Conservation (phyloP, 331 rosid species). For the Phaseolus coccineus region DNA sequence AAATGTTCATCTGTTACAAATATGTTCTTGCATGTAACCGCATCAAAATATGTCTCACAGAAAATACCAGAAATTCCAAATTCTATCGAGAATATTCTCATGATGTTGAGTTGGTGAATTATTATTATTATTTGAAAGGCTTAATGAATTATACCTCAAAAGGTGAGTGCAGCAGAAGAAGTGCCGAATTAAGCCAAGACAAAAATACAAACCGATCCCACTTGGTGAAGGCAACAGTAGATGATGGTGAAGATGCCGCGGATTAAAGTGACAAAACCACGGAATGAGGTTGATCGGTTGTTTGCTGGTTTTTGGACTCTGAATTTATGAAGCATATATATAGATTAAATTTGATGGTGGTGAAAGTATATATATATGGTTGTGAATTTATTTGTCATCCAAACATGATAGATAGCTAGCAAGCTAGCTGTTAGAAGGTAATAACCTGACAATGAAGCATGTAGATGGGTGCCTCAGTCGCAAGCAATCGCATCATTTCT, state of each 20-base stretch:
- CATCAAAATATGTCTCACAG: neutral
- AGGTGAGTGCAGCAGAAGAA: neutral
- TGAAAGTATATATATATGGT: neutral
- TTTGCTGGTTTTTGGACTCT: neutral
- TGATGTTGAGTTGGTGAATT: neutral
- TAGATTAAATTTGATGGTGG: neutral
- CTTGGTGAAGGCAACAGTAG: neutral
- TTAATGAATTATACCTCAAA: neutral
- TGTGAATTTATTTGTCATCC: neutral
- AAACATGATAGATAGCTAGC: neutral
- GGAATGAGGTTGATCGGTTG: neutral
- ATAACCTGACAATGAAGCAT: neutral
- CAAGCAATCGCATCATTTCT: no score
- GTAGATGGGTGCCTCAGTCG: no score
- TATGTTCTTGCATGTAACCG: neutral
- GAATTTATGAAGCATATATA: neutral
- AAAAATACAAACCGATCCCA: neutral
- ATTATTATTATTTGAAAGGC: neutral
- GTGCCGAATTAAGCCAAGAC: neutral
- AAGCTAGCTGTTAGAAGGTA: neutral
- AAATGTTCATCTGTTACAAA: neutral
- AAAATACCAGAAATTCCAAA: neutral
- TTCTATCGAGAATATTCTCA: neutral
- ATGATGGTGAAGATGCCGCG: neutral
- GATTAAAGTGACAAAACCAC: neutral